Conservation (phyloP, 2,329 filamentous ascomycete genomes). For the Macroventuria anomochaeta region DNA sequence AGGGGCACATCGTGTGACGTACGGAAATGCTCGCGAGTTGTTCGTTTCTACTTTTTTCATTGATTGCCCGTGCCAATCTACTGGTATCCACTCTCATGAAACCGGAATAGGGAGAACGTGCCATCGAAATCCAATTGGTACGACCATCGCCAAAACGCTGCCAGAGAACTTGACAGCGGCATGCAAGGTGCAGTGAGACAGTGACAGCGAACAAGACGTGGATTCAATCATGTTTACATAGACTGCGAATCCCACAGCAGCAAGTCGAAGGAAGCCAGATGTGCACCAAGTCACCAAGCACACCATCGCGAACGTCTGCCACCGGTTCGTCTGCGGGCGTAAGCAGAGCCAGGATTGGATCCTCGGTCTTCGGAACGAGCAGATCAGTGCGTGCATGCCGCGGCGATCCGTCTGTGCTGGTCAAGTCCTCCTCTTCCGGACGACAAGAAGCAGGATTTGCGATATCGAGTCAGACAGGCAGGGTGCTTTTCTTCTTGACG, state of each 20-base stretch:
- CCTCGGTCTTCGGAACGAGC: slow-evolving; percentile 19
- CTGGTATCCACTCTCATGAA: slow-evolving; percentile 13
- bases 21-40: slow-evolving; percentile 9
- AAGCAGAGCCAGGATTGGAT: slow-evolving; percentile 23
- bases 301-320: not conserved
- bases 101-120: slow-evolving; percentile 11
- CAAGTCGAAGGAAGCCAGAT: not conserved
- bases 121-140: slow-evolving; percentile 4
- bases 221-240: not conserved
- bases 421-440: slow-evolving; percentile 6
- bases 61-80: slow-evolving; percentile 17
- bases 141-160: slow-evolving; percentile 9
- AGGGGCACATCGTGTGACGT: slow-evolving; percentile 11
- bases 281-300: slow-evolving; percentile 5
- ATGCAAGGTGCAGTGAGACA: slow-evolving; percentile 17
- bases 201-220: slow-evolving; percentile 3
- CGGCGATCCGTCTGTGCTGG: slow-evolving; percentile 22
- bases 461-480: slow-evolving; percentile 5
- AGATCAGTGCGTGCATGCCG: slow-evolving; percentile 24
- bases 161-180: slow-evolving; percentile 5
- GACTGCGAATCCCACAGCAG: slow-evolving; percentile 9
- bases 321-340: slow-evolving; percentile 5
- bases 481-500: slow-evolving; percentile 10
- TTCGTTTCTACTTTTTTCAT: not conserved
- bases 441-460: slow-evolving; percentile 7